Base-by-base conservation (phyloP, 305 asterid genomes). In the Plantago lanceolata region DNA sequence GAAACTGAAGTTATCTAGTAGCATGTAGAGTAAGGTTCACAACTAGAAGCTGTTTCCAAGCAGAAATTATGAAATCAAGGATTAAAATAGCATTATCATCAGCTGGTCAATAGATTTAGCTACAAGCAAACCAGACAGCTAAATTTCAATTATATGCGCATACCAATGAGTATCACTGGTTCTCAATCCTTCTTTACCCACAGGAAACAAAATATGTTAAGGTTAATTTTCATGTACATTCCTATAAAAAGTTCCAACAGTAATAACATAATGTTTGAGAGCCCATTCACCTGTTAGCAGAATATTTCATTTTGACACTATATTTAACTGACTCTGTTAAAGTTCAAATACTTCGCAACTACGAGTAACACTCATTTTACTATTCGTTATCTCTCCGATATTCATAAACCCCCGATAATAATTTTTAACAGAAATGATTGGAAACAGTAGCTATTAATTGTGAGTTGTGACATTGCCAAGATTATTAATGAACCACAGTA, bases 71-170 rank as follows among this genome's bases (percentile, higher is more conserved):
- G 59, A 65, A 65, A 65, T 57, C 66, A 54, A 53, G 58, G 55
- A 57, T 12, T 44, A 45, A 61, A 59, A 47, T 43, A 35, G n/a
- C 31, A 50, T 56, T 24, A 56, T 55, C 55, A 47, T 40, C 35
- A 55, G 37, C 63, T 31, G 29, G 59, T 52, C 72, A 26, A 61
- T 64, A 52, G 64, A 57, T 73, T 68, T 62, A 62, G 63, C 19
- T n/a, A 68, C 24, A 63, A 73, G 64, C 74, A 63, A 70, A 26
- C 54, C 21, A 24, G 28, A 31, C 57, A 18, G 28, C 28, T 24
- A 51, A 51, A 26, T 9, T 37, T 37, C 57, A 51, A 2, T 19
- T 51, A 21, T 51, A 21, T 28, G 19, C 57, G 20, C 21, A 17
- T 3, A 50, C 19, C 4, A n/a, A 51, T 19, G 57, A 51, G n/a